Percentiles rank a stretch among this genome's conserved stretches.
Evolutionary conservation across 2,329 filamentous ascomycete genomes (phyloP).

Genomic region (Xylaria sp.): DNA sequence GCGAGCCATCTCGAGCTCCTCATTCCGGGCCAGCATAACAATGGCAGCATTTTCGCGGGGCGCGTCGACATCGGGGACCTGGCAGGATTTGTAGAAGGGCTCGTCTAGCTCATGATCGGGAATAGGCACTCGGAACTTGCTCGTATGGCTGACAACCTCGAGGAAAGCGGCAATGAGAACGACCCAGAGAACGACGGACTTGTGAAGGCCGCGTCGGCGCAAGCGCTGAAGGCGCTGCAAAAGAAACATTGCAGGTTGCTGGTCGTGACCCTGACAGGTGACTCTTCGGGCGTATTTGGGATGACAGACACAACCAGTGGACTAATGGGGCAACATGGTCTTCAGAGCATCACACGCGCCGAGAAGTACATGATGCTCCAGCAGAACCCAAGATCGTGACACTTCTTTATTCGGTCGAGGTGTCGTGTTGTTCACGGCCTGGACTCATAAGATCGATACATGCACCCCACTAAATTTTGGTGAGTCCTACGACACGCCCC

Average conservation of each 20-base stretch:
- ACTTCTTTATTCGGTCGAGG: background rate
- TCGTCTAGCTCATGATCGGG: constrained; percentile 26
- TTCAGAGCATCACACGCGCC: background rate
- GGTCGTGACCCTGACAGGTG: background rate
- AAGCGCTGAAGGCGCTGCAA: constrained; percentile 23
- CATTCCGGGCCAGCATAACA: constrained; percentile 44
- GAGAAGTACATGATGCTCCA: background rate
- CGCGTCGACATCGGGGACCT: constrained; percentile 22
- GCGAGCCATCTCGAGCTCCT: constrained; percentile 36
- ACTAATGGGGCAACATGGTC: background rate
- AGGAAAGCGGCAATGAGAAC: constrained; percentile 23
- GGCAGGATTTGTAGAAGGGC: constrained; percentile 27
- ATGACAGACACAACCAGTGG: background rate
- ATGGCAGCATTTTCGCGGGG: constrained; percentile 41
- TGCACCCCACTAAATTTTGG: background rate
- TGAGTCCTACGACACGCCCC: background rate
- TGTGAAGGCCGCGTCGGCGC: constrained; percentile 25
- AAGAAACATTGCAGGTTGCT: constrained; percentile 18
- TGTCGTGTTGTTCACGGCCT: background rate
- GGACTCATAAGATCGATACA: background rate
- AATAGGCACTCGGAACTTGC: constrained; percentile 24
- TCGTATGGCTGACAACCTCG: constrained; percentile 23
- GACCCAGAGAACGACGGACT: constrained; percentile 27
- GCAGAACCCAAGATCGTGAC: background rate
- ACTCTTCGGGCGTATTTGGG: background rate